A percentile compares a stretch with the other conserved stretches of the same genome.
Evolutionary conservation across 2,329 filamentous ascomycete genomes (phyloP).

Genomic region (Stemphylium vesicarium): DNA sequence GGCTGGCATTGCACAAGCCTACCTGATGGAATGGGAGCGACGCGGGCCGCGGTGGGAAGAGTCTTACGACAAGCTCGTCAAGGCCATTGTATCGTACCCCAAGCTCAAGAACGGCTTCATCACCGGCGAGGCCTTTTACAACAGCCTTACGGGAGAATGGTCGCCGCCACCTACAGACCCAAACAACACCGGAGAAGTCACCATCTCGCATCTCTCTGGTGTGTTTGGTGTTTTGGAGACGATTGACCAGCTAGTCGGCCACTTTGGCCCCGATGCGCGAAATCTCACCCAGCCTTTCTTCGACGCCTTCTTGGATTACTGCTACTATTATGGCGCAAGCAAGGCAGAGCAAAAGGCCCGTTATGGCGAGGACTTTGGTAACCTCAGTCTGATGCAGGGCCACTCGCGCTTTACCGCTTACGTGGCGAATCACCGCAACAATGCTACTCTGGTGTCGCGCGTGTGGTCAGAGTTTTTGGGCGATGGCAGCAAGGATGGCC

Average conservation of each 20-base stretch:
- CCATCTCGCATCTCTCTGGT: slow-evolving; percentile 62
- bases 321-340: slow-evolving; percentile 62
- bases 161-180: slow-evolving; percentile 61
- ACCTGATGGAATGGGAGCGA: slow-evolving; percentile 67
- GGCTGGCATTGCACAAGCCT: slow-evolving; percentile 62
- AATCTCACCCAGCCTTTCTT: slow-evolving; percentile 59
- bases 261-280: slow-evolving; percentile 47
- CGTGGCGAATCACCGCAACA: slow-evolving; percentile 53
- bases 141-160: slow-evolving; percentile 57
- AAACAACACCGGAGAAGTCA: slow-evolving; percentile 59
- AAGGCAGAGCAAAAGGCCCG: slow-evolving; percentile 59
- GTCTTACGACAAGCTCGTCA: slow-evolving; percentile 58
- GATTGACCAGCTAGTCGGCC: slow-evolving; percentile 61
- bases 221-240: slow-evolving; percentile 67
- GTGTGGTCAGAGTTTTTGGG: slow-evolving; percentile 63
- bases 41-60: slow-evolving; percentile 61
- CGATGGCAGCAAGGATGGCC: slow-evolving; percentile 43
- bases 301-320: slow-evolving; percentile 65
- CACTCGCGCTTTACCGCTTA: slow-evolving; percentile 66
- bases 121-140: slow-evolving; percentile 62
- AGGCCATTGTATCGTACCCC: slow-evolving; percentile 59
- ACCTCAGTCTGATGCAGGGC: slow-evolving; percentile 59
- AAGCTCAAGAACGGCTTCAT: slow-evolving; percentile 65
- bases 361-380: slow-evolving; percentile 59
- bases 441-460: slow-evolving; percentile 56